Conservation (phyloP, 2,329 filamentous ascomycete species). For the Fusarium palustre region DNA sequence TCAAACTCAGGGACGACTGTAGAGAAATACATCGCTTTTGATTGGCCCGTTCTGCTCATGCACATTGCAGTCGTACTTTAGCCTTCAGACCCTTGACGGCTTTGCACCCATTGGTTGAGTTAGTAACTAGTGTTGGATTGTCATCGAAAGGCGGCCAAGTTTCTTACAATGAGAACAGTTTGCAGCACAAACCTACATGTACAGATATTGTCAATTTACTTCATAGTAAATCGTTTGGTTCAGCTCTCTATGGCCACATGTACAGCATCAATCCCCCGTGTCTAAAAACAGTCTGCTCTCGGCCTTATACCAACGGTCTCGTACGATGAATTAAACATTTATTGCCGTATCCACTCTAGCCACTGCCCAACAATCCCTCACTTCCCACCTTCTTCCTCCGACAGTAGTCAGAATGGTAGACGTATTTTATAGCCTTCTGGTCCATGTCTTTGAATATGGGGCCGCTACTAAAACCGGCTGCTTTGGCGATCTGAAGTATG, state of each 20-base stretch:
- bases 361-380: slow-evolving; percentile 23
- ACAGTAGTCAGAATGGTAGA: neutral
- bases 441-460: neutral
- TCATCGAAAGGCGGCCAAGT: neutral
- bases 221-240: neutral
- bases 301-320: slow-evolving; percentile 21
- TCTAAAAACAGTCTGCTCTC: slow-evolving; percentile 17
- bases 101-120: slow-evolving; percentile 8
- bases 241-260: neutral
- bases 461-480: too few relatives aligned
- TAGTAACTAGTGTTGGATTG: neutral
- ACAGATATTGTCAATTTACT: neutral
- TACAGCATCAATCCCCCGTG: neutral
- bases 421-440: neutral
- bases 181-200: too few relatives aligned
- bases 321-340: slow-evolving; percentile 30
- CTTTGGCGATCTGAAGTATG: neutral
- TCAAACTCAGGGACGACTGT: slow-evolving; percentile 33
- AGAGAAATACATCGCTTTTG: slow-evolving; percentile 39
- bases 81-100: slow-evolving; percentile 10
- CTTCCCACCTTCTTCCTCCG: slow-evolving; percentile 16
- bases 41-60: slow-evolving; percentile 29
- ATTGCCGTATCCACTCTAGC: slow-evolving; percentile 33
- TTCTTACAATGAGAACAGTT: neutral
- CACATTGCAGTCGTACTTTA: slow-evolving; percentile 1